Conservation (phyloP, 805 yeast genomes). For the Nakazawaea pomicola region DNA sequence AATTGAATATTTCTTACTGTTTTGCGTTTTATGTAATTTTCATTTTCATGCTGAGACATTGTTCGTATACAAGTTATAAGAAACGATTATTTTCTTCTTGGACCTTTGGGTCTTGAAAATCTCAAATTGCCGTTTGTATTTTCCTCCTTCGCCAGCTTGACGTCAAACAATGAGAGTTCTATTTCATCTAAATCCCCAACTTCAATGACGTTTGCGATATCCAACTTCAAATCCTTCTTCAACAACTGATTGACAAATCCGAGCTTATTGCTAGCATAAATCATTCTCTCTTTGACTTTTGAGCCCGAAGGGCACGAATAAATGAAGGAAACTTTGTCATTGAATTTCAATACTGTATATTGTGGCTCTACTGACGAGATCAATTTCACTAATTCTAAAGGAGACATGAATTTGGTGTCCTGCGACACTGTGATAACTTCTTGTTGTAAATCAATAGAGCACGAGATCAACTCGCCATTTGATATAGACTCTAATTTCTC, state of each 20-base stretch:
- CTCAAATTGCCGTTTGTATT: conserved; percentile 24
- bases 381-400: conserved; percentile 24
- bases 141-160: conserved; percentile 15
- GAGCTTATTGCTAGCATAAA: conserved; percentile 77
- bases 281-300: conserved; percentile 85
- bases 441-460: conserved; percentile 41
- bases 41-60: not conserved
- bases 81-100: conserved; percentile 44
- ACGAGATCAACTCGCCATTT: conserved; percentile 35
- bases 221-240: conserved; percentile 29
- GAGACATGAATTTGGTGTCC: conserved; percentile 19
- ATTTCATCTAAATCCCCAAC: conserved; percentile 71
- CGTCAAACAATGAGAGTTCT: conserved; percentile 45
- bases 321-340: conserved; percentile 48
- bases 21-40: not conserved
- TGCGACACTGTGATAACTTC: conserved; percentile 43
- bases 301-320: conserved; percentile 90
- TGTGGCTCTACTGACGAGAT: conserved; percentile 45
- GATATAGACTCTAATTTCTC: conserved; percentile 13
- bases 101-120: conserved; percentile 65
- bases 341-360: conserved; percentile 50
- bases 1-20: no score
- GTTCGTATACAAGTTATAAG: not conserved
- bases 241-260: conserved; percentile 49
- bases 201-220: conserved; percentile 49